Percentiles rank a stretch among this genome's conserved stretches.
Conservation (phyloP, 148 eudicot genomes). For the Cornus controversa region DNA sequence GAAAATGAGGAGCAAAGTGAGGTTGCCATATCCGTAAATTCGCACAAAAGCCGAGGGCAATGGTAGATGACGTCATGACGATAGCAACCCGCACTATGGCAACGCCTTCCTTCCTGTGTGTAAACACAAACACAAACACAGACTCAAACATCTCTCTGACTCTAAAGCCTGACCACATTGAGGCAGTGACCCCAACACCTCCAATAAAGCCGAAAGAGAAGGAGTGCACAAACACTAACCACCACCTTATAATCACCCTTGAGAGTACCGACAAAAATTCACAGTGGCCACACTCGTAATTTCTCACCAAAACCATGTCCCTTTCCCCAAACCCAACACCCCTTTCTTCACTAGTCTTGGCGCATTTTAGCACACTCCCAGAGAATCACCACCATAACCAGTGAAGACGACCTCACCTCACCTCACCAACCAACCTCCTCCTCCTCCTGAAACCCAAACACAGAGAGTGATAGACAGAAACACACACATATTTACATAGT, state of each 20-base stretch:
- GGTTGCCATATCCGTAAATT: constrained; percentile 10
- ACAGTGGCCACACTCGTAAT: constrained; percentile 19
- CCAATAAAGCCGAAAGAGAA: background rate
- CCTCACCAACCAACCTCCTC: background rate
- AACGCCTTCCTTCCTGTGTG: background rate
- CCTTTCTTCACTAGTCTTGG: background rate
- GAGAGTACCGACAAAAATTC: constrained; percentile 33
- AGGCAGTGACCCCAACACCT: background rate
- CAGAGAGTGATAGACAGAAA: background rate
- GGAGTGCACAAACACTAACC: background rate
- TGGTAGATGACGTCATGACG: constrained; percentile 1
- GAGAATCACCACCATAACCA: background rate
- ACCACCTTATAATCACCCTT: background rate
- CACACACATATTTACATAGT: background rate
- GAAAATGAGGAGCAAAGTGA: too few species aligned
- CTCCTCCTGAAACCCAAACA: background rate
- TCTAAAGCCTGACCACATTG: background rate
- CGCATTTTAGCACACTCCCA: background rate
- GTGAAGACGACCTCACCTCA: background rate
- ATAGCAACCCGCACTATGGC: constrained; percentile 10
- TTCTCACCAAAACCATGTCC: background rate
- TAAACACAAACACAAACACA: background rate
- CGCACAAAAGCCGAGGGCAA: constrained; percentile 12
- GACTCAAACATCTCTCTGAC: background rate
- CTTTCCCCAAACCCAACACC: background rate